These are phyloP conservation scores for Phytophthora cryptogea DNA, from an alignment of 352 stramenopile genomes.

Conservation along the genomic window DNA sequence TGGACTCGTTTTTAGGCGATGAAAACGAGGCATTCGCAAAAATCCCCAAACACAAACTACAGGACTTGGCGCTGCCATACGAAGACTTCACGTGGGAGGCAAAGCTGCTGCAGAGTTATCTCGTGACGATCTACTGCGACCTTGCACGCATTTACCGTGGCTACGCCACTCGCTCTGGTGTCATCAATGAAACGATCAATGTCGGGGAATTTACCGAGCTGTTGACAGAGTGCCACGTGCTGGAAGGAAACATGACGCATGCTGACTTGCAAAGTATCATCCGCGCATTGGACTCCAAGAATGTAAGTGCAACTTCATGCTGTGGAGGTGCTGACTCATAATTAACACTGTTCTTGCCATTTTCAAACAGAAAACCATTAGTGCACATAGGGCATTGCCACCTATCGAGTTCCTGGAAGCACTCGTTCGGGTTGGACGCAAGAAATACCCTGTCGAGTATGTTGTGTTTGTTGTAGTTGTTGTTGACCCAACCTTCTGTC, in stretches of 20 bases:
- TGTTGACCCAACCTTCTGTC: too few relatives aligned
- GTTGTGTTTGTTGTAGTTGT: too few relatives aligned
- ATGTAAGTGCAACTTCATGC: conserved; percentile 19
- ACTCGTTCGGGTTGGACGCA: conserved; percentile 58
- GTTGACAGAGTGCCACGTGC: conserved; percentile 66
- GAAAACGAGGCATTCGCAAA: conserved; percentile 71
- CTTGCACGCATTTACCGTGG: conserved; percentile 75
- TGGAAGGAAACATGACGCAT: conserved; percentile 50
- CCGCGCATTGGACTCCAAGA: conserved; percentile 52
- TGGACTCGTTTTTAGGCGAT: conserved; percentile 44
- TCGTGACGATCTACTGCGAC: conserved; percentile 72
- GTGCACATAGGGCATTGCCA: conserved; percentile 45
- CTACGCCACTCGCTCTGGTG: conserved; percentile 51
- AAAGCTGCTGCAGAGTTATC: conserved; percentile 75
- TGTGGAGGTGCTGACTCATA: not conserved
- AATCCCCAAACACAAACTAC: conserved; percentile 49
- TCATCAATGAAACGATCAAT: conserved; percentile 50
- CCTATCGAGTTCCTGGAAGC: conserved; percentile 72
- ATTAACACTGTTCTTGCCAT: conserved; percentile 4
- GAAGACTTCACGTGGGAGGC: conserved; percentile 73
- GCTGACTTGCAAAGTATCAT: conserved; percentile 52
- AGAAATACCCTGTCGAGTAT: conserved; percentile 75
- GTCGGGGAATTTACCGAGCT: conserved; percentile 63
- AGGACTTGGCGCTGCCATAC: conserved; percentile 58
- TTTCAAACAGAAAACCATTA: conserved; percentile 38